Evolutionary conservation across 129 eudicot species (phyloP).

Genomic region (Chrysanthemum seticuspe): DNA sequence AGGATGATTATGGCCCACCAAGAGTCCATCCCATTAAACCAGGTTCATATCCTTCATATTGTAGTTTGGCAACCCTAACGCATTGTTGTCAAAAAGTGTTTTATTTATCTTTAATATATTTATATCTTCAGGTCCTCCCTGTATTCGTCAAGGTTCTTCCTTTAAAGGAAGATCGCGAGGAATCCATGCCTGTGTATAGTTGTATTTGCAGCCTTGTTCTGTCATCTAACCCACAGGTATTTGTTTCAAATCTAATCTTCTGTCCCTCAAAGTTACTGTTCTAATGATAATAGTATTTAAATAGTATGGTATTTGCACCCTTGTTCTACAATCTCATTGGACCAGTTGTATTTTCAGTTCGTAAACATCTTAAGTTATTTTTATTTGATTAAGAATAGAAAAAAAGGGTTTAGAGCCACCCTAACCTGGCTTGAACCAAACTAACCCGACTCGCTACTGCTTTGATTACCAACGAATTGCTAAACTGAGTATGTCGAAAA

Average conservation of each 20-base stretch:
- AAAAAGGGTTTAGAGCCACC: no score
- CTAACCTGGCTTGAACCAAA: no score
- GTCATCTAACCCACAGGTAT: conserved; percentile 87
- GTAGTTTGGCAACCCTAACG: not conserved
- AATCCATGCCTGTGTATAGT: conserved; percentile 84
- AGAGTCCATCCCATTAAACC: conserved; percentile 76
- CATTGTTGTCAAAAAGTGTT: not conserved
- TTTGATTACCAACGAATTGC: no score
- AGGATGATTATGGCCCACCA: conserved; percentile 95
- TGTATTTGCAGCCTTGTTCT: conserved; percentile 81
- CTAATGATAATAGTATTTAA: not conserved
- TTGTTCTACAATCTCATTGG: no score
- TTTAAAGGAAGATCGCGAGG: conserved; percentile 90
- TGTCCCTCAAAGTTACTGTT: conserved; percentile 1
- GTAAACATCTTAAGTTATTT: no score
- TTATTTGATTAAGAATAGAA: no score
- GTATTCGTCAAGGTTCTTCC: conserved; percentile 90
- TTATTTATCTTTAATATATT: conserved; percentile 7
- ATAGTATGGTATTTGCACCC: no score
- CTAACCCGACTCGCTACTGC: no score
- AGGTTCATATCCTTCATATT: conserved; percentile 45
- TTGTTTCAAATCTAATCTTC: not conserved
- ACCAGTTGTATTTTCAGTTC: no score
- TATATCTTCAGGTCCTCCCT: conserved; percentile 67
- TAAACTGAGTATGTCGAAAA: no score